phyloP scores from a whole-genome alignment of 257 asterid species.

The Apocynum venetum region DNA sequence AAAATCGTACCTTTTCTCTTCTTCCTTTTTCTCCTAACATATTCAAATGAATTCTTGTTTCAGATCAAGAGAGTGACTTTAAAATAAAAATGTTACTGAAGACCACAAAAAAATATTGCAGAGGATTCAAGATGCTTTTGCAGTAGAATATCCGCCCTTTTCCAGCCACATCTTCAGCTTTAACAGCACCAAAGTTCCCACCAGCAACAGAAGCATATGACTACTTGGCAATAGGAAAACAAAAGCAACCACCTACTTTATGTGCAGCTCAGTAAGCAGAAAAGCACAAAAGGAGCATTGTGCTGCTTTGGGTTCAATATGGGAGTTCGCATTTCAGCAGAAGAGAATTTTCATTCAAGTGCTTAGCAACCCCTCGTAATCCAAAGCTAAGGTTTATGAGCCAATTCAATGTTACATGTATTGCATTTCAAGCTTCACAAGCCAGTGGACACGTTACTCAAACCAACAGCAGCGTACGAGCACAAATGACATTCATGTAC shows the following conservation, averaged over 20 bases:
- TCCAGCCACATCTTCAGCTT: background rate
- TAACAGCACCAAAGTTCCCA: background rate
- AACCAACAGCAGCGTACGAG: background rate
- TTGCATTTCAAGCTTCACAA: background rate
- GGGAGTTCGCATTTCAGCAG: background rate
- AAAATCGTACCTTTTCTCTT: too few relatives aligned
- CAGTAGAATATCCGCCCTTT: background rate
- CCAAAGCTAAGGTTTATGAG: background rate
- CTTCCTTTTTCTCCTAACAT: too few relatives aligned
- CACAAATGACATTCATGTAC: background rate
- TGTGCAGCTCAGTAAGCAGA: background rate
- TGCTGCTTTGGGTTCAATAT: background rate
- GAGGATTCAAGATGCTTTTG: background rate
- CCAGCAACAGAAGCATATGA: background rate
- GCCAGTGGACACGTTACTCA: background rate
- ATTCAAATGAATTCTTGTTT: too few relatives aligned
- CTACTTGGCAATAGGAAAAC: background rate
- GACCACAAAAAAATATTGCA: too few relatives aligned
- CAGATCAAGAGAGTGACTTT: too few relatives aligned
- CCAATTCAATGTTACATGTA: background rate
- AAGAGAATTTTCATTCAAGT: background rate
- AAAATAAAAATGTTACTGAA: too few relatives aligned
- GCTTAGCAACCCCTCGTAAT: background rate
- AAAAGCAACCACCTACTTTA: background rate
- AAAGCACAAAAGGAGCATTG: background rate